Evolutionary conservation across 2,329 filamentous ascomycete genomes (phyloP), one percentile per base, ranked within the genome.

Genomic region (Nannizziopsis barbatae): DNA sequence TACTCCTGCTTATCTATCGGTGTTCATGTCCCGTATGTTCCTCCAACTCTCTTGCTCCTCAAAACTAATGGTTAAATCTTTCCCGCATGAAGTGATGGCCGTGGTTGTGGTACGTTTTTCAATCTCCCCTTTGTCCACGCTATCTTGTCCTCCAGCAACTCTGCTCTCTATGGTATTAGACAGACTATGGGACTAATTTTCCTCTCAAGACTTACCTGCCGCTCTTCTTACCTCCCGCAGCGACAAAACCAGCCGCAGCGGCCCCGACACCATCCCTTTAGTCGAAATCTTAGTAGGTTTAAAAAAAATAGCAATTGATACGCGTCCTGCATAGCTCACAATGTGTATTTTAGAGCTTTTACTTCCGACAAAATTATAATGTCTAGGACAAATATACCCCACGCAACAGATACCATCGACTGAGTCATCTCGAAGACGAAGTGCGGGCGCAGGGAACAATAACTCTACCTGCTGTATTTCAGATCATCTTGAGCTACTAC

Each of bases 11-110:
- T 80, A 79, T 63, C 82, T 92, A 67, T 81, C 80, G 49, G 80
- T 92, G 49, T 76, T 81, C 65, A 92, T 93, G 84, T 80, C 85
- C 15, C 60, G 84, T 87, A 73, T 59, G 81, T 76, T 37, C 22
- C 22, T 27, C 12, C 18, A n/a, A 46, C 27, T 27, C 15, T 35
- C 17, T n/a, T 30, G 27, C 35, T 33, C 27, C 20, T 8, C 27
- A 15, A 17, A 27, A 17, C 32, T 36, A 30, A 35, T 32, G 35
- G 41, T 35, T 9, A 22, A 38, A 12, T 2, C 5, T 47, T 41
- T 2, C 3, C 35, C 7, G 20, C 10, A 46, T 48, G 52, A 52
- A 82, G 79, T 79, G 51, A 76, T 82, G 74, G 74, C 79, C 35
- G 71, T 83, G 42, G 68, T 62, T 50, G 67, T 74, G 52, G 69